Evolutionary conservation across 75 land plant species (phyloP).

Genomic region (Larix kaempferi): DNA sequence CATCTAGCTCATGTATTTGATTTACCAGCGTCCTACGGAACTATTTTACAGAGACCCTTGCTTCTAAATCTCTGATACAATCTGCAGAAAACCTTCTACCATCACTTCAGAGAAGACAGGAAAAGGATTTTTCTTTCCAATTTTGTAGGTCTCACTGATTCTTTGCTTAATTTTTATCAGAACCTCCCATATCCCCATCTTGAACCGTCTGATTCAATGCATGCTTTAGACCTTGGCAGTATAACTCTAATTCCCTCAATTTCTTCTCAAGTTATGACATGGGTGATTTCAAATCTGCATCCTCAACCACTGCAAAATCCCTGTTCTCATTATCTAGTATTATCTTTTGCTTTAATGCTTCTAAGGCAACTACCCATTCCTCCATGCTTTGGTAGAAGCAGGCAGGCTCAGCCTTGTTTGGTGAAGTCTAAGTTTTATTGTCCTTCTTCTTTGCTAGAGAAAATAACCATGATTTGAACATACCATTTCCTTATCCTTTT

Average conservation of each 20-base stretch:
- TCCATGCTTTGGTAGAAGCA: conserved; percentile 27
- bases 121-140: conserved; percentile 22
- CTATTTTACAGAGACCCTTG: conserved; percentile 69
- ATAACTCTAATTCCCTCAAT: conserved; percentile 42
- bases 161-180: conserved; percentile 18
- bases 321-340: conserved; percentile 57
- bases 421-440: conserved; percentile 29
- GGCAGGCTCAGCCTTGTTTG: conserved; percentile 33
- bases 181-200: neutral
- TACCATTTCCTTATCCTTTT: conserved; percentile 20
- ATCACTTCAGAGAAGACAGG: conserved; percentile 51
- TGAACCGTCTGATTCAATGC: conserved; percentile 35
- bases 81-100: conserved; percentile 73
- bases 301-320: conserved; percentile 68
- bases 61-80: conserved; percentile 75
- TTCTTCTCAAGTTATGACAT: conserved; percentile 55
- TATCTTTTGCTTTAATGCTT: conserved; percentile 56
- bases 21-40: conserved; percentile 59
- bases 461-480: conserved; percentile 45
- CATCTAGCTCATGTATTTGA: conserved; percentile 60
- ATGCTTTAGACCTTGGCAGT: conserved; percentile 70
- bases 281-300: conserved; percentile 64
- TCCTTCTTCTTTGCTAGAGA: conserved; percentile 28
- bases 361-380: conserved; percentile 42
- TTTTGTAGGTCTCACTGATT: conserved; percentile 16